phyloP scores from a whole-genome alignment of 768 basidiomycete genomes.

The Glaciozyma antarctica region DNA sequence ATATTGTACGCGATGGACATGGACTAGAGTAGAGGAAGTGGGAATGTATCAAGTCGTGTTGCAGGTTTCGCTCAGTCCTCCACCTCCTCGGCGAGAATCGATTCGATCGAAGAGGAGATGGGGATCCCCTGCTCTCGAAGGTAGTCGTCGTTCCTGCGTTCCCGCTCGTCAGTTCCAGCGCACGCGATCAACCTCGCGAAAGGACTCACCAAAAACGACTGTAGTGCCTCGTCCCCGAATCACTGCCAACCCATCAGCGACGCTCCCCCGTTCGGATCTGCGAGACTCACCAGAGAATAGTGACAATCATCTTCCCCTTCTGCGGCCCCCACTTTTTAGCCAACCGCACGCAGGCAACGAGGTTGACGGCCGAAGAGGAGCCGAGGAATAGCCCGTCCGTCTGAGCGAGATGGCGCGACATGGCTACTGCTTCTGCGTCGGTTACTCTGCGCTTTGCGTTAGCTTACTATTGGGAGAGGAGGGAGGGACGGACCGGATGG shows the following conservation, averaged over 20 bases:
- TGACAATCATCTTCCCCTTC: constrained; percentile 62
- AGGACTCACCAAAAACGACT: constrained; percentile 44
- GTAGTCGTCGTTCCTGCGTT: constrained; percentile 46
- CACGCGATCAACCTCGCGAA: background rate
- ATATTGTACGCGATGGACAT: constrained; percentile 20
- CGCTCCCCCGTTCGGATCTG: constrained; percentile 1
- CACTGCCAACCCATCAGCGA: constrained; percentile 36
- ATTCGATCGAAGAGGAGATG: constrained; percentile 20
- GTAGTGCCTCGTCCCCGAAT: constrained; percentile 71
- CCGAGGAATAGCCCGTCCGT: constrained; percentile 90
- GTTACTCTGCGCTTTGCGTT: constrained; percentile 53
- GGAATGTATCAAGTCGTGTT: background rate
- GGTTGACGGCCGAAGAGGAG: constrained; percentile 90
- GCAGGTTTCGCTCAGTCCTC: background rate
- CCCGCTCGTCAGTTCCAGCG: background rate
- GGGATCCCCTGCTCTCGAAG: constrained; percentile 44
- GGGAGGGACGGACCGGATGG: constrained; percentile 54
- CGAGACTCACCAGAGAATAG: constrained; percentile 56
- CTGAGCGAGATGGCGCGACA: constrained; percentile 85
- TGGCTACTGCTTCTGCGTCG: constrained; percentile 86
- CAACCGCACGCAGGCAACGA: constrained; percentile 80
- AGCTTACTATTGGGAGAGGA: background rate
- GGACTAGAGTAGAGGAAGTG: background rate
- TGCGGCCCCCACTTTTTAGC: constrained; percentile 50
- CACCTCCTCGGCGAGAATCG: background rate